Percentiles rank a stretch among this genome's conserved stretches.
Evolutionary conservation across 73 alveolate species (phyloP).

Genomic region (Paramecium octaurelia): DNA sequence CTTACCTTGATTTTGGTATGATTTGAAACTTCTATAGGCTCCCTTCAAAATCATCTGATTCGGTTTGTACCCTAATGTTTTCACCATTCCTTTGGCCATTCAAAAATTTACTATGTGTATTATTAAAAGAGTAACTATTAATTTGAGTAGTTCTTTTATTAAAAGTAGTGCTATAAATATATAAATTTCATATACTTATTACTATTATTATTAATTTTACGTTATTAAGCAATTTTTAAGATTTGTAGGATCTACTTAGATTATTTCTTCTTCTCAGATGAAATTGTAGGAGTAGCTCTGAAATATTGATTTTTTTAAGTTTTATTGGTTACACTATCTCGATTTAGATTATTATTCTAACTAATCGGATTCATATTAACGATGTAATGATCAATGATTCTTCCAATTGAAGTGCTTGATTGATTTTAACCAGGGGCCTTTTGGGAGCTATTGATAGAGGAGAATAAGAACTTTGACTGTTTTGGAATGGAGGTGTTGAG

Average conservation of each 20-base stretch:
- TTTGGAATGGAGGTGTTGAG: background rate
- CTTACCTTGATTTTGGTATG: slow-evolving; percentile 25
- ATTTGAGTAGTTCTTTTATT: background rate
- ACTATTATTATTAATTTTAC: background rate
- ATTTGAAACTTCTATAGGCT: background rate
- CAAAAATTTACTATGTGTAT: background rate
- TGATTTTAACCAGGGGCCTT: background rate
- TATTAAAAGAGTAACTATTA: slow-evolving; percentile 10
- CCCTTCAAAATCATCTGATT: slow-evolving; percentile 7
- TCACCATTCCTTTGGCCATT: background rate
- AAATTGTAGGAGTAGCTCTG: background rate
- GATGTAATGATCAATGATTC: background rate
- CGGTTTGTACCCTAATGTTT: background rate
- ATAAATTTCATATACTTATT: background rate
- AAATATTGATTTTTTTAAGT: background rate
- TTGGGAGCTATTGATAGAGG: background rate
- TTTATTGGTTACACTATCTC: slow-evolving; percentile 1
- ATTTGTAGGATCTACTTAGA: background rate
- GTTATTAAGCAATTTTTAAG: slow-evolving; percentile 9
- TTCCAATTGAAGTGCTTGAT: background rate
- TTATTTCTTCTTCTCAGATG: slow-evolving; percentile 15
- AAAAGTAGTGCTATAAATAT: background rate
- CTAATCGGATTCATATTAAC: background rate
- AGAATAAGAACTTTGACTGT: background rate
- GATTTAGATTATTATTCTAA: background rate